Conservation (phyloP, 495 filamentous ascomycete genomes). For the Hypoxylon subgilvum region DNA sequence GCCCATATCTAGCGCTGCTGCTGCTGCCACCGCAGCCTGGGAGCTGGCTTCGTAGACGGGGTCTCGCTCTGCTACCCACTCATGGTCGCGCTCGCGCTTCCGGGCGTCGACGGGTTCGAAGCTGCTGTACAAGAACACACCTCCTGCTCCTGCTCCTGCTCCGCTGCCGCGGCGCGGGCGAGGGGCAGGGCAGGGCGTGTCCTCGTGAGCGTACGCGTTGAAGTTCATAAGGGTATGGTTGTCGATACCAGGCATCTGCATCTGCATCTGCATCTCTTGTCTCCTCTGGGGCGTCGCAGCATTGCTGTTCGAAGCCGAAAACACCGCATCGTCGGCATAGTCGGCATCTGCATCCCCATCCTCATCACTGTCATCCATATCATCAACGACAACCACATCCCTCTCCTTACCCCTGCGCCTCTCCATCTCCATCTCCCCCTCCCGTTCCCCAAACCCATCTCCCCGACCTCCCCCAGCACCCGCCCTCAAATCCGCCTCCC, state of each 20-base stretch:
- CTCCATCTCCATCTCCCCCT: not conserved
- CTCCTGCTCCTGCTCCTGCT: not conserved
- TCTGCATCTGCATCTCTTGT: not conserved
- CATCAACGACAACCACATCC: slow-evolving; percentile 7
- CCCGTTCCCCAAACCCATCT: too few species aligned
- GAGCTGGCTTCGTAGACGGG: too few species aligned
- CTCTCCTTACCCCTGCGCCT: not conserved
- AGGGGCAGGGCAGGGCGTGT: not conserved
- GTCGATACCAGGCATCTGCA: not conserved
- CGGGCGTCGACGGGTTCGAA: slow-evolving; percentile 4
- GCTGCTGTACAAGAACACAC: slow-evolving; percentile 7
- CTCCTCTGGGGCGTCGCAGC: not conserved
- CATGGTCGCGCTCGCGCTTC: not conserved
- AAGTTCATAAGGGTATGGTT: not conserved
- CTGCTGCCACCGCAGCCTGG: too few species aligned
- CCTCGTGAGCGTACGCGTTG: not conserved
- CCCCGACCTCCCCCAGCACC: too few species aligned
- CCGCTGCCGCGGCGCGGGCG: not conserved
- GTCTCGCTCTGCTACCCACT: too few species aligned
- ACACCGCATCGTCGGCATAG: not conserved
- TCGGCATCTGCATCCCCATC: not conserved
- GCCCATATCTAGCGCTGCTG: too few species aligned
- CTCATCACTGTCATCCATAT: not conserved
- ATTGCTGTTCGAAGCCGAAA: not conserved
- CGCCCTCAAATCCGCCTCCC: too few species aligned